phyloP scores from a whole-genome alignment of 768 basidiomycete genomes.

The Auriculariales sp. region DNA sequence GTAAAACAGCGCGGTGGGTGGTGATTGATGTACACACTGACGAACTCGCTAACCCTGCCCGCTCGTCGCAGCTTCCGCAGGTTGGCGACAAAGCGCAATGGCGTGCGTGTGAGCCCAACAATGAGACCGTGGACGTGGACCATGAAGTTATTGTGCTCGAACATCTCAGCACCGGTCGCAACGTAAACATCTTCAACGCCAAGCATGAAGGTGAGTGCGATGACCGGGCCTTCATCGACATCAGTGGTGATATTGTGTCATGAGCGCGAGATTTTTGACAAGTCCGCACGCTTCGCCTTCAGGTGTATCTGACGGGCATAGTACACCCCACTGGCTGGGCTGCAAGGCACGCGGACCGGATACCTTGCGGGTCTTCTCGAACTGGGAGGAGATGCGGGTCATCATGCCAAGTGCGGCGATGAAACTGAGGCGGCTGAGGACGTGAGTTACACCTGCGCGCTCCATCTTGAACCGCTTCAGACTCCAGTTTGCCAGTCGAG shows the following conservation, averaged over 20 bases:
- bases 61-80: conserved; percentile 89
- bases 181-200: conserved; percentile 95
- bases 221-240: conserved; percentile 89
- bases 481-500: conserved; percentile 95
- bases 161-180: conserved; percentile 90
- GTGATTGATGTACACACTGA: conserved; percentile 89
- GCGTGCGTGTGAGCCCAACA: conserved; percentile 80
- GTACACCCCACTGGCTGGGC: conserved; percentile 97
- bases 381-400: conserved; percentile 97
- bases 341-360: conserved; percentile 94
- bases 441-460: conserved; percentile 94
- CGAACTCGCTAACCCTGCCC: conserved; percentile 87
- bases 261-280: conserved; percentile 95
- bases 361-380: conserved; percentile 98
- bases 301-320: conserved; percentile 96
- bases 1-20: conserved; percentile 88
- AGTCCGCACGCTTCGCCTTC: conserved; percentile 99
- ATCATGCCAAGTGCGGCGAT: conserved; percentile 99
- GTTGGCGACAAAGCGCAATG: conserved; percentile 71
- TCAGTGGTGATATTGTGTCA: conserved; percentile 99
- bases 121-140: conserved; percentile 96
- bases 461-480: conserved; percentile 99
- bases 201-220: conserved; percentile 81
- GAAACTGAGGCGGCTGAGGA: conserved; percentile 87
- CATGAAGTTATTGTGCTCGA: conserved; percentile 81